A percentile compares a stretch with the other conserved stretches of the same genome.
These are phyloP conservation scores for Pythium sukuiense DNA, from an alignment of 352 stramenopile species.

Conservation along the genomic window DNA sequence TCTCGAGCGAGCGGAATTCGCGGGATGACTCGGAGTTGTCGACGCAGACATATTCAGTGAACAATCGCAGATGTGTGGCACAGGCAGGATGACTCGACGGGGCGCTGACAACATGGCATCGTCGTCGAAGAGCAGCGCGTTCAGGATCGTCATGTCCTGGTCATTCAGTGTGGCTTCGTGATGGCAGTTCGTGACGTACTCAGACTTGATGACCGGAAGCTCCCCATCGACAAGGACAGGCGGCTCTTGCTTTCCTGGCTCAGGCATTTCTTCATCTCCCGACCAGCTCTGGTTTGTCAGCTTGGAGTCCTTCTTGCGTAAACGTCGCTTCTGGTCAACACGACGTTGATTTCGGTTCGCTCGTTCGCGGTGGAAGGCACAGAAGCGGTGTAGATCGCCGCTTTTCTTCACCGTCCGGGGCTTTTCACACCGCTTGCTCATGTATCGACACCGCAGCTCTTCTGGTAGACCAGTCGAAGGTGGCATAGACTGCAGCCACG, in stretches of 20 bases:
- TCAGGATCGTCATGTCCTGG: constrained; percentile 18
- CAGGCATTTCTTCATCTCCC: background rate
- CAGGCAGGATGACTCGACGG: background rate
- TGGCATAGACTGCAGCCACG: background rate
- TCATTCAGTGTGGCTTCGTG: constrained; percentile 14
- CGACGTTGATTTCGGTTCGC: constrained; percentile 73
- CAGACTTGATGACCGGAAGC: background rate
- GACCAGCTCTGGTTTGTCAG: background rate
- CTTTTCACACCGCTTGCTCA: constrained; percentile 65
- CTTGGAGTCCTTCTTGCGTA: constrained; percentile 10
- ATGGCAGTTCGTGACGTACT: background rate
- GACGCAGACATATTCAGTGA: background rate
- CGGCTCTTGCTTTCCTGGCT: background rate
- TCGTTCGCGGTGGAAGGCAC: constrained; percentile 62
- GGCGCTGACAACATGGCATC: background rate
- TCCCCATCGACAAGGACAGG: background rate
- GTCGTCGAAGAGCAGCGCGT: constrained; percentile 15
- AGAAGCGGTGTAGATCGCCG: constrained; percentile 68
- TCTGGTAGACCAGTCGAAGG: background rate
- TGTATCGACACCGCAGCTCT: constrained; percentile 46
- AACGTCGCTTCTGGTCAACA: constrained; percentile 50
- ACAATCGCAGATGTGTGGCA: background rate
- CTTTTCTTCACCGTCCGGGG: constrained; percentile 62
- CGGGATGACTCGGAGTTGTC: background rate
- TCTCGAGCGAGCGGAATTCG: background rate